Evolutionary conservation across 2,329 filamentous ascomycete genomes (phyloP).

Genomic region (Pezicula carpinea): DNA sequence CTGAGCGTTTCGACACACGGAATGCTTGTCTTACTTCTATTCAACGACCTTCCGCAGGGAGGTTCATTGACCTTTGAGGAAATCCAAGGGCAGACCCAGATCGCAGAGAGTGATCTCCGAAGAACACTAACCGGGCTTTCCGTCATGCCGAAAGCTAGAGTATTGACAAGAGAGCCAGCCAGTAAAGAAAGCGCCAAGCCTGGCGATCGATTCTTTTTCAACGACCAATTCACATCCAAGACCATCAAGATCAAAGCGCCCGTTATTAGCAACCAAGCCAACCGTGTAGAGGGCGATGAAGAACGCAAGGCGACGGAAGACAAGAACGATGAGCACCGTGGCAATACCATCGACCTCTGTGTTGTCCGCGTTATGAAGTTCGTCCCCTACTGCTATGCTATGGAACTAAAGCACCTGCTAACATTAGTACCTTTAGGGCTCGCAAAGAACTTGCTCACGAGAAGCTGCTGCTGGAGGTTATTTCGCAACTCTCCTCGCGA

Average conservation of each 20-base stretch:
- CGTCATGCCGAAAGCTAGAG: conserved; percentile 75
- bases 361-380: conserved; percentile 85
- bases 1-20: conserved; percentile 88
- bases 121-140: conserved; percentile 78
- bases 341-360: conserved; percentile 69
- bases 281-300: conserved; percentile 75
- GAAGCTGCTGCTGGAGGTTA: conserved; percentile 66
- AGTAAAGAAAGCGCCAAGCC: conserved; percentile 67
- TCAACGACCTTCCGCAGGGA: conserved; percentile 67
- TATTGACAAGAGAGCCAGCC: conserved; percentile 76
- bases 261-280: conserved; percentile 69
- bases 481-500: conserved; percentile 61
- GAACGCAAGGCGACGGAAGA: conserved; percentile 68
- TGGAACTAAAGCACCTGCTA: conserved; percentile 20
- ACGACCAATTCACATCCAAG: conserved; percentile 75
- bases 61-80: conserved; percentile 61
- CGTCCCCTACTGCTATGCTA: conserved; percentile 28
- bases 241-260: conserved; percentile 86
- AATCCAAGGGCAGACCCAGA: conserved; percentile 77
- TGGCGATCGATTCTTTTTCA: conserved; percentile 77
- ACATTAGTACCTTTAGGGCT: conserved; percentile 49
- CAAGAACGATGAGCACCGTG: conserved; percentile 68
- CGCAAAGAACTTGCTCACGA: conserved; percentile 68
- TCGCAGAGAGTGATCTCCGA: conserved; percentile 68
- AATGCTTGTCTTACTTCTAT: conserved; percentile 85